Evolutionary conservation across 768 basidiomycete genomes (phyloP).

Genomic region (Zangia roseola): DNA sequence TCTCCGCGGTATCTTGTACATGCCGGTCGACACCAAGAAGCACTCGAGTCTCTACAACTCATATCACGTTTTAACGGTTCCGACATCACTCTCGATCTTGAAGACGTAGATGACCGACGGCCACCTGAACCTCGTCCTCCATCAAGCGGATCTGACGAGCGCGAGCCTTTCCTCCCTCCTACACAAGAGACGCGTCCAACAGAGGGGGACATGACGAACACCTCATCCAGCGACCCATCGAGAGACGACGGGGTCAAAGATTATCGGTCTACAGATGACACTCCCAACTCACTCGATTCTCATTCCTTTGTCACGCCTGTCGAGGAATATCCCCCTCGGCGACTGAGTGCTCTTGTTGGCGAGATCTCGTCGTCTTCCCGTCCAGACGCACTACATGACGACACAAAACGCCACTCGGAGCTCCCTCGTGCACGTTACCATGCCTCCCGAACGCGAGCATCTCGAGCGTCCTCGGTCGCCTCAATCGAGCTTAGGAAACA

Average conservation of each 20-base stretch:
- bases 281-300: constrained; percentile 29
- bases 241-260: constrained; percentile 23
- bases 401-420: constrained; percentile 14
- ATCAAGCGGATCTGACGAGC: constrained; percentile 21
- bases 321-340: constrained; percentile 27
- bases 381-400: constrained; percentile 7
- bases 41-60: constrained; percentile 75
- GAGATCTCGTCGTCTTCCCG: constrained; percentile 24
- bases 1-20: constrained; percentile 93
- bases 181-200: constrained; percentile 21
- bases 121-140: constrained; percentile 21
- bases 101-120: constrained; percentile 61
- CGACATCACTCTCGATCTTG: constrained; percentile 59
- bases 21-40: constrained; percentile 81
- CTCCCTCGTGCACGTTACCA: neutral
- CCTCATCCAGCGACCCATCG: constrained; percentile 5
- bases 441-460: constrained; percentile 8
- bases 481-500: constrained; percentile 39
- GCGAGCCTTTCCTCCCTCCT: constrained; percentile 28
- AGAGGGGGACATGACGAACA: neutral
- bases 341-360: constrained; percentile 25
- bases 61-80: constrained; percentile 89
- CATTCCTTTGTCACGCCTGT: constrained; percentile 23
- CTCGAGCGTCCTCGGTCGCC: constrained; percentile 39
- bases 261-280: constrained; percentile 30